A percentile compares a stretch with the other conserved stretches of the same genome.
Conservation (phyloP, 2,329 filamentous ascomycete genomes). For the Aspergillus felis region DNA sequence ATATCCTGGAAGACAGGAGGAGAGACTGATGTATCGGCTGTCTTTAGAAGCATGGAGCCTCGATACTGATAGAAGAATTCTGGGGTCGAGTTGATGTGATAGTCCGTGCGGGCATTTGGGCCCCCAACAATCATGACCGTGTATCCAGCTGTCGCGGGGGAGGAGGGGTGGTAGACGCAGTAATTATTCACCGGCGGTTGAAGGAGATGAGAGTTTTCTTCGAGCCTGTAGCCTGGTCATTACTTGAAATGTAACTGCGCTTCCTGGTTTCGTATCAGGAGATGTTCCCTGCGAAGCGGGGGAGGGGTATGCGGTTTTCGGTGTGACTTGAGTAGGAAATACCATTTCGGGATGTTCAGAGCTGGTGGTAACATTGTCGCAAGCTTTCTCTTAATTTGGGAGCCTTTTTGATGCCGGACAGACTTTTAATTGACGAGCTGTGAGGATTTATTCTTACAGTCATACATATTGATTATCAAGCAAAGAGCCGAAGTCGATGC, state of each 20-base stretch:
- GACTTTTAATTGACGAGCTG: background rate
- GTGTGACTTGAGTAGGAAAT: conserved; percentile 3
- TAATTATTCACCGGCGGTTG: conserved; percentile 96
- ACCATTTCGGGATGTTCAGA: conserved; percentile 47
- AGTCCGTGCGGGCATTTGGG: conserved; percentile 93
- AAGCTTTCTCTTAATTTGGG: background rate
- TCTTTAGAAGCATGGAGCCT: conserved; percentile 89
- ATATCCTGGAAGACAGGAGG: conserved; percentile 70
- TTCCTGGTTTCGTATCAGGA: conserved; percentile 3
- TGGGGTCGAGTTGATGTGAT: conserved; percentile 93
- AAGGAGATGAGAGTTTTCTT: conserved; percentile 85
- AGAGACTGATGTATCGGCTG: conserved; percentile 63
- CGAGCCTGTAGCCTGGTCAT: conserved; percentile 59
- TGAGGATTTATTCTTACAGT: background rate
- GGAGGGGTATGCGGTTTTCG: conserved; percentile 10
- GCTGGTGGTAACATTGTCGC: conserved; percentile 34
- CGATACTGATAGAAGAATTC: conserved; percentile 99
- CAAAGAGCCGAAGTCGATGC: conserved; percentile 1
- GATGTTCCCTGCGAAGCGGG: conserved; percentile 6
- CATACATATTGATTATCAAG: conserved; percentile 1
- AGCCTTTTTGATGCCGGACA: background rate
- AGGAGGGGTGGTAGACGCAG: conserved; percentile 74
- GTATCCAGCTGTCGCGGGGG: conserved; percentile 77
- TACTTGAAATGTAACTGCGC: background rate
- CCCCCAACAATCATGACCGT: conserved; percentile 93